These are phyloP conservation scores for Coffea eugenioides DNA, from an alignment of 257 asterid species.

Conservation along the genomic window DNA sequence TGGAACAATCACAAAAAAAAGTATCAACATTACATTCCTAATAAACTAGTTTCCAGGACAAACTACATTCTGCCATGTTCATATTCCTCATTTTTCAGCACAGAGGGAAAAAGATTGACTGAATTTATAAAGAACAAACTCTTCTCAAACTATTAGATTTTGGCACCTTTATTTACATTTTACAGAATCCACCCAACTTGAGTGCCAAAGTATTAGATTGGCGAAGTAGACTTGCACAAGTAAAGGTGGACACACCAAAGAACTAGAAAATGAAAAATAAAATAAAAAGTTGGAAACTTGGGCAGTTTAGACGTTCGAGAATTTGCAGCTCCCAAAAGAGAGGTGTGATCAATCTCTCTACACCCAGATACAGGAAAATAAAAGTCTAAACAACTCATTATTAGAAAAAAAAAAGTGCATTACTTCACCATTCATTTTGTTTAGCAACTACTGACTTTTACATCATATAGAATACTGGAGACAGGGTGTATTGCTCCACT, in stretches of 20 bases:
- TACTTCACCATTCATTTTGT: background rate
- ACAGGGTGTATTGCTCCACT: background rate
- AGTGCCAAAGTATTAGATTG: background rate
- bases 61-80: background rate
- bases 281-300: background rate
- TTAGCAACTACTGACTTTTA: background rate
- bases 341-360: background rate
- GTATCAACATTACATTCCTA: constrained; percentile 6
- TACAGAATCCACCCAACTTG: background rate
- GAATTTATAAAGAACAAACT: background rate
- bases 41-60: background rate
- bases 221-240: background rate
- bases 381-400: background rate
- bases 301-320: background rate
- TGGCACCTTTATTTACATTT: background rate
- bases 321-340: too few relatives aligned
- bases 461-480: background rate
- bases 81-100: background rate
- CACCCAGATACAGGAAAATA: background rate
- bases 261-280: too few relatives aligned
- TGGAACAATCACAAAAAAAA: constrained; percentile 32
- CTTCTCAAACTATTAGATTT: background rate
- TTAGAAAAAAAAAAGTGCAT: background rate
- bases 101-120: background rate
- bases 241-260: too few relatives aligned